phyloP scores from a whole-genome alignment of 768 basidiomycete genomes.

The Tephrocybe sp. region DNA sequence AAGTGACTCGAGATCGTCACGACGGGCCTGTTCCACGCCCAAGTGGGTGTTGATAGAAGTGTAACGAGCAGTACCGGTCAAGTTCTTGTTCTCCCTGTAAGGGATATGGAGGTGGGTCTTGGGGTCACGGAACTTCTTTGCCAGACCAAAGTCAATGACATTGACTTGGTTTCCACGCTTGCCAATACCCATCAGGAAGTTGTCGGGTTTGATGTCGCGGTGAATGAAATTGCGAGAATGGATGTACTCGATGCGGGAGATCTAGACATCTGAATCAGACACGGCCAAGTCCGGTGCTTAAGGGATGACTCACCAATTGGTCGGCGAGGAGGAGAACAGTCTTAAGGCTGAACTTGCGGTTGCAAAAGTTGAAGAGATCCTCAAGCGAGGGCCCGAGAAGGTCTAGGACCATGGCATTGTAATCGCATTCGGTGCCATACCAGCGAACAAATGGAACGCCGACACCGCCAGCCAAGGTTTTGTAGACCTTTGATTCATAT shows the following conservation, averaged over 20 bases:
- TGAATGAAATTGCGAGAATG: conserved; percentile 99
- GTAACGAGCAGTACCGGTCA: conserved; percentile 98
- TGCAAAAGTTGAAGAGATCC: conserved; percentile 92
- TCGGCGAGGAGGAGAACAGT: conserved; percentile 96
- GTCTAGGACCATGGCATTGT: conserved; percentile 99
- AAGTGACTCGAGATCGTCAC: conserved; percentile 97
- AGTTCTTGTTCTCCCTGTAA: conserved; percentile 99
- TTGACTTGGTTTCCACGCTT: conserved; percentile 99
- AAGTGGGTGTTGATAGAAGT: conserved; percentile 99
- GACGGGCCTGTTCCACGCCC: conserved; percentile 96
- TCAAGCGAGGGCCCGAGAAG: conserved; percentile 90
- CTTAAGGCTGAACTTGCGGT: conserved; percentile 97
- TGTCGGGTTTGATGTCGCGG: conserved; percentile 99
- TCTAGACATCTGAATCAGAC: conserved; percentile 43
- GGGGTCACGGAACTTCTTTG: conserved; percentile 99
- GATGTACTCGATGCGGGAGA: conserved; percentile 98
- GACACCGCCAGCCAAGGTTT: conserved; percentile 98
- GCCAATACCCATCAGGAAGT: conserved; percentile 99
- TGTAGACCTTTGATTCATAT: conserved; percentile 94
- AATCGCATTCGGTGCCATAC: conserved; percentile 96
- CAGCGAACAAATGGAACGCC: conserved; percentile 98
- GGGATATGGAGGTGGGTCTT: conserved; percentile 99
- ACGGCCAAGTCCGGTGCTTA: conserved; percentile 12
- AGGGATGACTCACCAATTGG: conserved; percentile 69
- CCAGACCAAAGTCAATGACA: conserved; percentile 96